Evolutionary conservation across 192 early-diverging fungal species (phyloP).

Genomic region (Linnemannia zychae): DNA sequence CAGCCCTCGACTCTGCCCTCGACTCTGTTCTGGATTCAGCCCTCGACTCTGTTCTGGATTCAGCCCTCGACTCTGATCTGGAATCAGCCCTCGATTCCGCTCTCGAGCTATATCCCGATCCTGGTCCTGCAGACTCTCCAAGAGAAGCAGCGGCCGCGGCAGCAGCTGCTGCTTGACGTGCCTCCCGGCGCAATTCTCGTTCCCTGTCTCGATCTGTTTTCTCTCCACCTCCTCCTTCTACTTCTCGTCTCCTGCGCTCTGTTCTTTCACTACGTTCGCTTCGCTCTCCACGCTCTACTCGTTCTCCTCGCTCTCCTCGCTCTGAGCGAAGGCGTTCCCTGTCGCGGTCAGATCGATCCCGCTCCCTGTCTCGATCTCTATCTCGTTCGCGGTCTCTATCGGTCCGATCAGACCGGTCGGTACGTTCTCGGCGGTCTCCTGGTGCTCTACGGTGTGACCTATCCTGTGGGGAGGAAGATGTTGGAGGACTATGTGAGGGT

Average conservation of each 20-base stretch:
- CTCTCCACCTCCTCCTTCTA: not conserved
- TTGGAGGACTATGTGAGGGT: not conserved
- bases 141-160: not conserved
- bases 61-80: not conserved
- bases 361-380: not conserved
- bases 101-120: not conserved
- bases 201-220: conserved; percentile 2
- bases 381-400: not conserved
- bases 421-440: not conserved
- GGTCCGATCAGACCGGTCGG: not conserved
- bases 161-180: not conserved
- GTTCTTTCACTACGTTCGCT: conserved; percentile 19
- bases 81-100: not conserved
- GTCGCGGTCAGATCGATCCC: not conserved
- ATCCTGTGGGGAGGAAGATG: not conserved
- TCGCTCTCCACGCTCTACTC: not conserved
- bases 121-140: not conserved
- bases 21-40: not conserved
- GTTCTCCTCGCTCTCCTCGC: not conserved
- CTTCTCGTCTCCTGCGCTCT: conserved; percentile 61
- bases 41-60: not conserved
- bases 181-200: not conserved
- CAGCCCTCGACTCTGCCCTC: not conserved
- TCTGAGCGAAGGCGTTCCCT: not conserved
- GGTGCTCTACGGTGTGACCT: not conserved